Evolutionary conservation across 192 early-diverging fungal species (phyloP), one percentile per base, ranked within the genome.

Genomic region (Backusella tarrabulga): DNA sequence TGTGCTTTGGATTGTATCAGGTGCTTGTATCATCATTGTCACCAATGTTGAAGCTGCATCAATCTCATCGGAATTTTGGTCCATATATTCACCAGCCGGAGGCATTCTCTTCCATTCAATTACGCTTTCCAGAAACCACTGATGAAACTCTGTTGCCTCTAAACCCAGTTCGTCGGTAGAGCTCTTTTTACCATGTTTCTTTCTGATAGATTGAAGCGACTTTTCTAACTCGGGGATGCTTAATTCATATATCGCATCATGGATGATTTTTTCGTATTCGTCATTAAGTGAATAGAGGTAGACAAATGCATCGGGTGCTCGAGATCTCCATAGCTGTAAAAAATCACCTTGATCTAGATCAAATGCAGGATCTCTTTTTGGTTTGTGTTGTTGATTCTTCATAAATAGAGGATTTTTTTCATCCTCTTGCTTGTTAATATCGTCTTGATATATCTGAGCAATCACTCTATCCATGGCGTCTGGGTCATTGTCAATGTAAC

Each of bases 181-280:
- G 3, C 40, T 85, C 9, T 80, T 74, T 66, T 90, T 90, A 8
- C 85, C 89, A 11, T 81, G 71, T 46, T 81, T 83, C 34, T 84
- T 85, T 34, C 46, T 67, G 1, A 79, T 76, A 7, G 79, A 79
- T 6, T 68, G 75, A 15, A 80, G 23, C 29, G 85, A 76, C 4
- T 67, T 29, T 68, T 76, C 34, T 11, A 89, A 14, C 4, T 75
- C 82, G 1, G 83, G 72, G 2, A 81, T 54, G 19, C 79, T 69
- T 69, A 79, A 73, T 8, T 80, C 78, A 44, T 79, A 77, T 35
- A 90, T 77, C 3, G 80, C 80, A 41, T 80, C 79, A 21, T 68
- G 63, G 7, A 89, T 71, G 32, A 84, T 68, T 34, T 56, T 72
- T 34, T 86, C 73, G 75, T 86, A 76, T 40, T 89, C 81, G 38